phyloP scores from a whole-genome alignment of 2,329 filamentous ascomycete genomes.

The Dryadomyces quercivorus region DNA sequence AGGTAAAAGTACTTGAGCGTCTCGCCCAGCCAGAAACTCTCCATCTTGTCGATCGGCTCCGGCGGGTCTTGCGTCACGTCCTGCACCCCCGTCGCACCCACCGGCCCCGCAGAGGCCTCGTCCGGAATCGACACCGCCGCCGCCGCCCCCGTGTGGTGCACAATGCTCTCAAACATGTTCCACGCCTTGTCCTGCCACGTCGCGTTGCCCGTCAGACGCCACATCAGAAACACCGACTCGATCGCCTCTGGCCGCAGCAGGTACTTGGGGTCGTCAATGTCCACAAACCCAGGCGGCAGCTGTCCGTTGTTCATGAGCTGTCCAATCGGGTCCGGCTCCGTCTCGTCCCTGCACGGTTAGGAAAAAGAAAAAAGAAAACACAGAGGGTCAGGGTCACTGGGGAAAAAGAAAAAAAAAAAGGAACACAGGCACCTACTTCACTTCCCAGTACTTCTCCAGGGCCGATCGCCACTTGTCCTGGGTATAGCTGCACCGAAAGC shows the following conservation, averaged over 20 bases:
- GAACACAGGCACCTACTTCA: neutral
- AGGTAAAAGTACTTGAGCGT: slow-evolving; percentile 58
- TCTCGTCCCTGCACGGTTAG: neutral
- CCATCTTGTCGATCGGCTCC: slow-evolving; percentile 48
- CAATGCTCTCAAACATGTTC: slow-evolving; percentile 58
- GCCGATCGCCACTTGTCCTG: slow-evolving; percentile 15
- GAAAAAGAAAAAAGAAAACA: neutral
- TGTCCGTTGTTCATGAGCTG: slow-evolving; percentile 27
- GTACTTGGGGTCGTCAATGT: slow-evolving; percentile 44
- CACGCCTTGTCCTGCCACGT: slow-evolving; percentile 58
- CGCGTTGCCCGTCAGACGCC: slow-evolving; percentile 56
- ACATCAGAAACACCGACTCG: slow-evolving; percentile 70
- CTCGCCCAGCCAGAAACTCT: slow-evolving; percentile 64
- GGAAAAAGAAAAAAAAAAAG: neutral
- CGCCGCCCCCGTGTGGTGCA: slow-evolving; percentile 46
- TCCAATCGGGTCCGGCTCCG: slow-evolving; percentile 15
- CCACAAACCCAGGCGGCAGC: slow-evolving; percentile 42
- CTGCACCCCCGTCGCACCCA: slow-evolving; percentile 52
- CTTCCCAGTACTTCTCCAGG: slow-evolving; percentile 11
- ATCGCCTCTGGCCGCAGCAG: slow-evolving; percentile 67
- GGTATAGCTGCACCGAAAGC: slow-evolving; percentile 14
- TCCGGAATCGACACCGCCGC: neutral
- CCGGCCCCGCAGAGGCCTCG: slow-evolving; percentile 8
- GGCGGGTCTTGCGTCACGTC: slow-evolving; percentile 43
- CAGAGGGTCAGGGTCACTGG: neutral